phyloP scores from a whole-genome alignment of 1,284 basidiomycete species.

The Fomitopsis palustris region DNA sequence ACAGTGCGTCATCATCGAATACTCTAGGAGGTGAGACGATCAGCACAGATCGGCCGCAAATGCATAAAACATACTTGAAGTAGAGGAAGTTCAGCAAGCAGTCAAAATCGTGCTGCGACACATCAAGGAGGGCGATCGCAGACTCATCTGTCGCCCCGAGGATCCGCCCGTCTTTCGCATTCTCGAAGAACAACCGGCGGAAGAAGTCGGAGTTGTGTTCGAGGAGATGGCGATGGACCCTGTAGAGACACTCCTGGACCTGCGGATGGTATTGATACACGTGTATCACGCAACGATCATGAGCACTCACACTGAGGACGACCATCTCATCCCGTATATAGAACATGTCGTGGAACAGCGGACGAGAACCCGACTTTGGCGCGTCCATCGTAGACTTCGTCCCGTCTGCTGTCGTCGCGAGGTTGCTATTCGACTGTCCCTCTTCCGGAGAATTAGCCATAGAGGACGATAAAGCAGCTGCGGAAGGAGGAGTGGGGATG shows the following conservation, averaged over 20 bases:
- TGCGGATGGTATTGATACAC: slow-evolving; percentile 4
- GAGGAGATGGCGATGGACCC: slow-evolving; percentile 31
- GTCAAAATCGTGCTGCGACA: slow-evolving; percentile 23
- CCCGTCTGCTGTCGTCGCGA: background rate
- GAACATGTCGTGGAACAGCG: slow-evolving; percentile 18
- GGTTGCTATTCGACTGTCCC: background rate
- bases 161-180: slow-evolving; percentile 13
- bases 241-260: slow-evolving; percentile 28
- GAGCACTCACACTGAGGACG: slow-evolving; percentile 17
- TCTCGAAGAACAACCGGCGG: slow-evolving; percentile 23
- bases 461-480: slow-evolving; percentile 6
- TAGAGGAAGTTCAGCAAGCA: slow-evolving; percentile 26
- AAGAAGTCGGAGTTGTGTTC: slow-evolving; percentile 31
- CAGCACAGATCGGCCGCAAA: background rate
- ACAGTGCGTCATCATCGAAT: slow-evolving; percentile 22
- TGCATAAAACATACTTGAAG: slow-evolving; percentile 14
- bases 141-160: slow-evolving; percentile 20
- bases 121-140: slow-evolving; percentile 18
- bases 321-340: slow-evolving; percentile 26
- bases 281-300: background rate
- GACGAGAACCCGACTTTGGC: background rate
- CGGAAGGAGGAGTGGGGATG: slow-evolving; percentile 1
- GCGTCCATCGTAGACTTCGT: background rate
- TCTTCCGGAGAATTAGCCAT: background rate
- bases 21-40: slow-evolving; percentile 17